Base-by-base conservation (phyloP, 768 basidiomycete species). In the Russula foetens region DNA sequence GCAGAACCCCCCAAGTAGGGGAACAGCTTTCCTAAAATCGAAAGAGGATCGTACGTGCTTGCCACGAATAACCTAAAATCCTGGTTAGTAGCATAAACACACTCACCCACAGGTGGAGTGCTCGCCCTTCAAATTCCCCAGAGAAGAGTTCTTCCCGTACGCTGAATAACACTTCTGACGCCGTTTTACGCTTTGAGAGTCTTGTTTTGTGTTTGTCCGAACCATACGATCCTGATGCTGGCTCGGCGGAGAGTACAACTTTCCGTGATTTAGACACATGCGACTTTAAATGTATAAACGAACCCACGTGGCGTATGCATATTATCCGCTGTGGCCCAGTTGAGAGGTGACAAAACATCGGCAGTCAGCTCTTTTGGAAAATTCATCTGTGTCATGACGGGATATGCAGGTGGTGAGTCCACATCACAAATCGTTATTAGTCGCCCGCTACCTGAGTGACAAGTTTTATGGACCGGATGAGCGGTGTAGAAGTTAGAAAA, bases 361-460 rank as follows among this genome's bases (percentile, higher is more conserved):
- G 78, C 75, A n/a, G 79, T 68, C 12, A 74, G 68, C 46, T 81
- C 77, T 41, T 80, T 75, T 15, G 81, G 75, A 68, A 94, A 92
- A 73, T 98, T 98, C 91, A 98, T 92, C 60, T 86, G 77, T 3
- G 77, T 75, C 69, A 93, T 72, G 23, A 93, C 81, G 14, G 90
- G 89, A 71, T 92, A 96, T 44, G 92, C 88, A 7, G 97, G 96
- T 6, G 96, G 94, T 14, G 90, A 92, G 67, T 98, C 96, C 33
- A 86, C 82, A 63, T 95, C 91, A 65, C 87, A 90, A 63, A 99
- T 84, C 1, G 88, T 84, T 63, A 98, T 76, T 11, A 98, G 74
- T 53, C 83, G 81, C 21, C 96, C 97, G 67, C 84, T 75, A 28
- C 90, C 93, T 92, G 65, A 1, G 44, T 54, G 41, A 43, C 35